These are phyloP conservation scores for Fusarium sp. DNA, from an alignment of 2,329 filamentous ascomycete genomes.

Conservation along the genomic window DNA sequence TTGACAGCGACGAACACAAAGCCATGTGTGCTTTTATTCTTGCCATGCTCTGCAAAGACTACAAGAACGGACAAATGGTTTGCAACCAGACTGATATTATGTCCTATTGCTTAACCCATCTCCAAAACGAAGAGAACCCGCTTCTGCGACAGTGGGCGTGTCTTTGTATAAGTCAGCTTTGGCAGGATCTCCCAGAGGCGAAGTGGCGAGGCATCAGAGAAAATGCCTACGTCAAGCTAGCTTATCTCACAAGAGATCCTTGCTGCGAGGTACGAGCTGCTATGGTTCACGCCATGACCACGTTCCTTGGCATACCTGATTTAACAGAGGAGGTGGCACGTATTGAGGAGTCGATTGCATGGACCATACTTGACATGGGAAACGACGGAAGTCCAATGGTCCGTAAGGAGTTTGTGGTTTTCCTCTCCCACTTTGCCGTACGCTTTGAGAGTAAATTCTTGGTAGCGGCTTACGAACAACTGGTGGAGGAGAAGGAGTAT, in stretches of 20 bases:
- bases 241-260: slow-evolving; percentile 82
- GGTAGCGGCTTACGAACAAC: slow-evolving; percentile 90
- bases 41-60: slow-evolving; percentile 95
- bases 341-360: slow-evolving; percentile 90
- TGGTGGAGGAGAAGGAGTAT: slow-evolving; percentile 83
- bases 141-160: slow-evolving; percentile 95
- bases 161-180: slow-evolving; percentile 93
- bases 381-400: slow-evolving; percentile 95
- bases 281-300: slow-evolving; percentile 92
- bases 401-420: slow-evolving; percentile 90
- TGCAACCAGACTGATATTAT: slow-evolving; percentile 93
- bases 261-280: slow-evolving; percentile 93
- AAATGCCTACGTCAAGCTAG: slow-evolving; percentile 83
- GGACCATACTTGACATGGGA: slow-evolving; percentile 89
- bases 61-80: slow-evolving; percentile 89
- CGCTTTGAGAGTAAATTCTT: slow-evolving; percentile 93
- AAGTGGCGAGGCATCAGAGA: slow-evolving; percentile 96
- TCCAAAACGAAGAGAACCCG: slow-evolving; percentile 87
- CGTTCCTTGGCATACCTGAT: slow-evolving; percentile 92
- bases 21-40: slow-evolving; percentile 99
- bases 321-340: slow-evolving; percentile 89
- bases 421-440: slow-evolving; percentile 90
- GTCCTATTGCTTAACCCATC: slow-evolving; percentile 83
- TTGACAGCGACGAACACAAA: slow-evolving; percentile 92
- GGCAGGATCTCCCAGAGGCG: slow-evolving; percentile 89